Evolutionary conservation across 768 basidiomycete species (phyloP).

Genomic region (Boletus bicolor): DNA sequence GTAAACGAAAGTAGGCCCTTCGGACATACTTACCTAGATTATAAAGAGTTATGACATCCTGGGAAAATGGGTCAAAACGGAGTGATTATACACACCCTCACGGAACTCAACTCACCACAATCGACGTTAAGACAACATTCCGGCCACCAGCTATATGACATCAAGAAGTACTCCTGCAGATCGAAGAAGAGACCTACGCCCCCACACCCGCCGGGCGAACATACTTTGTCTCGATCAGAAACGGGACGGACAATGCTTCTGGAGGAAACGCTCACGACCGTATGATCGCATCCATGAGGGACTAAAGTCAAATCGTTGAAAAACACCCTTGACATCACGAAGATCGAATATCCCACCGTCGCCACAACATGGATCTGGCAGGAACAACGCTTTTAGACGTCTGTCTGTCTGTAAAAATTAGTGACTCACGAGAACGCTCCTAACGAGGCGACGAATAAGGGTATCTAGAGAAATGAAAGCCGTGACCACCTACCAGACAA

Average conservation of each 20-base stretch:
- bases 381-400: neutral
- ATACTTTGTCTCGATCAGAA: conserved; percentile 29
- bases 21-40: conserved; percentile 42
- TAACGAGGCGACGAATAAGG: conserved; percentile 16
- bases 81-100: neutral
- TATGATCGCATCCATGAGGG: conserved; percentile 46
- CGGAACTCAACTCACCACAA: conserved; percentile 40
- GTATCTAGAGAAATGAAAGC: neutral
- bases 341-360: conserved; percentile 40
- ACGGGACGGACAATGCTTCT: neutral
- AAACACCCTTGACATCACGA: neutral
- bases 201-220: conserved; percentile 48
- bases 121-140: conserved; percentile 39
- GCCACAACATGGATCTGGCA: conserved; percentile 48
- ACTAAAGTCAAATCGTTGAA: conserved; percentile 30
- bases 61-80: conserved; percentile 10
- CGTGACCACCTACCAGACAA: conserved; percentile 41
- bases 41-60: conserved; percentile 35
- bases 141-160: conserved; percentile 41
- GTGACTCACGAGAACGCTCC: conserved; percentile 52
- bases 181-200: conserved; percentile 34
- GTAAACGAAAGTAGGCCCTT: neutral
- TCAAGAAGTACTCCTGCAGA: neutral
- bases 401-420: neutral
- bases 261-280: conserved; percentile 29